Percentiles rank a stretch among this genome's conserved stretches.
These are phyloP conservation scores for Epichloe scottii DNA, from an alignment of 2,329 filamentous ascomycete species.

Conservation along the genomic window DNA sequence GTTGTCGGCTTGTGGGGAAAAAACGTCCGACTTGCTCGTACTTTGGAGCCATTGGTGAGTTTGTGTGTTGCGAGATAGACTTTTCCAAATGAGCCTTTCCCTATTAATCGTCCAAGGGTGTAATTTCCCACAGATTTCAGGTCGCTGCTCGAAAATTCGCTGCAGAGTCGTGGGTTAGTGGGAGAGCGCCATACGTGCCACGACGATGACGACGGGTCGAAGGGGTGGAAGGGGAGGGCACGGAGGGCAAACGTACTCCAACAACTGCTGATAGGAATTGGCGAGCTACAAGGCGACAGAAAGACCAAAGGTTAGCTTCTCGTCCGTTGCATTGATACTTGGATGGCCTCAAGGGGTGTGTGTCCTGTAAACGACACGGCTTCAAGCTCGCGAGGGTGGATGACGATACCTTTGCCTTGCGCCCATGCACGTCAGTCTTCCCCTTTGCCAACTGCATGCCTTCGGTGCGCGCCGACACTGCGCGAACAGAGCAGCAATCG, in stretches of 20 bases:
- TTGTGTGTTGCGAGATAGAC: slow-evolving; percentile 95
- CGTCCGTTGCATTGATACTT: neutral
- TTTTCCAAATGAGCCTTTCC: slow-evolving; percentile 96
- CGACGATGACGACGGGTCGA: neutral
- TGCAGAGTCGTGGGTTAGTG: slow-evolving; percentile 25
- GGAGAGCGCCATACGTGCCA: neutral
- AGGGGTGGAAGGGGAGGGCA: neutral
- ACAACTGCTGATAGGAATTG: slow-evolving; percentile 88
- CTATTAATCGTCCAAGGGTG: slow-evolving; percentile 78
- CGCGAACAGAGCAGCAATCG: slow-evolving; percentile 2
- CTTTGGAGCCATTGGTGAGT: slow-evolving; percentile 96
- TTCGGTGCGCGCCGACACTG: slow-evolving; percentile 15
- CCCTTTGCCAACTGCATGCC: slow-evolving; percentile 42
- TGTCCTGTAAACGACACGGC: too few species aligned
- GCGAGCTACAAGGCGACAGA: slow-evolving; percentile 53
- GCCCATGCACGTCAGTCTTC: slow-evolving; percentile 45
- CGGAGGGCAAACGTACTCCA: slow-evolving; percentile 54
- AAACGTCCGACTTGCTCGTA: slow-evolving; percentile 19
- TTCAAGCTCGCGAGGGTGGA: too few species aligned
- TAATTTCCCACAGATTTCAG: slow-evolving; percentile 93
- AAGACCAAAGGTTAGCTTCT: neutral
- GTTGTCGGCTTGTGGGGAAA: neutral
- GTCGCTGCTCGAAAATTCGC: slow-evolving; percentile 88
- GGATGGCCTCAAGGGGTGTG: neutral
- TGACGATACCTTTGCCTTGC: slow-evolving; percentile 44